Base-by-base conservation (phyloP, 2,329 filamentous ascomycete genomes). In the Fusarium humuli region DNA sequence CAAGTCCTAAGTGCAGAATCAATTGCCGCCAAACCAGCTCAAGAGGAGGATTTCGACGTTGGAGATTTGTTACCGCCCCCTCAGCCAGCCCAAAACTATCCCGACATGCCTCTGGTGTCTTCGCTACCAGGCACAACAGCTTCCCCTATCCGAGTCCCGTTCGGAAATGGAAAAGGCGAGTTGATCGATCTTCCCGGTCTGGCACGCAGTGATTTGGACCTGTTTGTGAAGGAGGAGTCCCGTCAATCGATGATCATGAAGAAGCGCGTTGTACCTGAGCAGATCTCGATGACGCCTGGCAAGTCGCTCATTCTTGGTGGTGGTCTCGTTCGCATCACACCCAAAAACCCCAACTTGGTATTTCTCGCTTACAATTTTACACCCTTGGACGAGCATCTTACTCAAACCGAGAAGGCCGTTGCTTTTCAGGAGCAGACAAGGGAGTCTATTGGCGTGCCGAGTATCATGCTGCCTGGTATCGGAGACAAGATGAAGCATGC, bases 181-280 rank as follows among this genome's bases (percentile, higher is more conserved):
- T 85, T 99, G 34, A 93, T 99, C 74, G 96, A 99, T 77, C 85
- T 99, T 16, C 96, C 96, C 0, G 96, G 96, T 1, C 83, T 99
- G 34, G 87, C 90, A 11, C 90, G 96, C 47, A 91, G 89, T 27
- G 87, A 90, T 18, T 83, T 98, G 9, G 91, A 93, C 49, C 81
- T 88, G 1, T 90, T 92, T 76, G 91, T 98, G 49, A 82, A 86
- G 42, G 86, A 91, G 42, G 84, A 91, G 65, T 83, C 92, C 74
- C 90, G 89, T 42, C 79, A 85, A 13, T 87, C 88, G 8, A 83
- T 98, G 20, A 86, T 97, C 61, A 97, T 99, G 94, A 90, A 88
- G 64, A 85, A 86, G 34, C 91, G 94, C 34, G 83, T 94, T 57
- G 87, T 89, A 3, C 92, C 95, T 0, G 86, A 92, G 71, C 93